Evolutionary conservation across 73 alveolate genomes (phyloP).

Genomic region (Paramecium sexaurelia): DNA sequence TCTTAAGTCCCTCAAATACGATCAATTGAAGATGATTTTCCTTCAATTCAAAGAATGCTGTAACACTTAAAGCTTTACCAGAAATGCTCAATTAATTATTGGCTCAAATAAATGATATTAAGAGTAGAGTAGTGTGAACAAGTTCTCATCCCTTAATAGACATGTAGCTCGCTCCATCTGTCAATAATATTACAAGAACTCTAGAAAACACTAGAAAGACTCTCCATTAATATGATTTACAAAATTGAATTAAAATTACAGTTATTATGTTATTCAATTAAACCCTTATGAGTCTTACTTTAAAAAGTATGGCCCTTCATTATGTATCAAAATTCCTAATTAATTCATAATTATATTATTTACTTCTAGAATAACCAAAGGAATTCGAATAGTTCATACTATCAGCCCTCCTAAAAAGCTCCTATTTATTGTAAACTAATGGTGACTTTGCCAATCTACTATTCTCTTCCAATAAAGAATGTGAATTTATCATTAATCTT

Average conservation of each 20-base stretch:
- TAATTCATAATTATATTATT: not conserved
- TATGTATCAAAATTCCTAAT: not conserved
- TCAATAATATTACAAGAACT: not conserved
- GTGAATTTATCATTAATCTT: not conserved
- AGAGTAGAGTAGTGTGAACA: not conserved
- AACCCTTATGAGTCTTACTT: constrained; percentile 27
- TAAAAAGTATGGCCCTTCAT: constrained; percentile 17
- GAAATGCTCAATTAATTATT: not conserved
- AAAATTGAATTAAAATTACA: not conserved
- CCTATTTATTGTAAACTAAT: not conserved
- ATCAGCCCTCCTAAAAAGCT: not conserved
- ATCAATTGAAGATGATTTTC: constrained; percentile 22
- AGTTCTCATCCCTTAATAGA: not conserved
- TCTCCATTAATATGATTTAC: not conserved
- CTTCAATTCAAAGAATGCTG: not conserved
- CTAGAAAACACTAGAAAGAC: not conserved
- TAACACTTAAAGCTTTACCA: constrained; percentile 6
- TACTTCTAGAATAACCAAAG: constrained; percentile 31
- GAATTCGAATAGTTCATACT: constrained; percentile 26
- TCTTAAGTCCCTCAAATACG: constrained; percentile 11
- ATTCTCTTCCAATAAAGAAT: not conserved
- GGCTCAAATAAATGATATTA: not conserved
- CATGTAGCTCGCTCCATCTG: not conserved
- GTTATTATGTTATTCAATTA: constrained; percentile 1
- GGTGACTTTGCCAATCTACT: not conserved